Evolutionary conservation across 768 basidiomycete species (phyloP).

Genomic region (Leucocoprinus birnbaumii): DNA sequence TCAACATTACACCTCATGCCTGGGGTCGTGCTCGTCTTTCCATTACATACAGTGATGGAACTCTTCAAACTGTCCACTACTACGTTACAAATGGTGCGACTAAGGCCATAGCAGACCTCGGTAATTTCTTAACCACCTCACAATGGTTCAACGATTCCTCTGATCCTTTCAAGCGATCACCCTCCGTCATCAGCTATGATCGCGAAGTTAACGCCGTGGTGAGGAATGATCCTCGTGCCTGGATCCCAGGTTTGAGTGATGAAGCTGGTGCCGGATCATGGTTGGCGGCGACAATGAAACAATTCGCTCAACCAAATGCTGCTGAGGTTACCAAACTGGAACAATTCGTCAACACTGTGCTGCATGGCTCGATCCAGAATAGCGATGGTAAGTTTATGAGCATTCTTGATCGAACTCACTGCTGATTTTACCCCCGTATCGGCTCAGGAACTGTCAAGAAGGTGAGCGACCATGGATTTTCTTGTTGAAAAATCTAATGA

Average conservation of each 20-base stretch:
- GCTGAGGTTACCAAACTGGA: slow-evolving; percentile 53
- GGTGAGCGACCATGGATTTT: slow-evolving; percentile 22
- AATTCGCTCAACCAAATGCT: slow-evolving; percentile 50
- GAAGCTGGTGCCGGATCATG: slow-evolving; percentile 61
- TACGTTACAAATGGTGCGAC: slow-evolving; percentile 46
- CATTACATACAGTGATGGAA: slow-evolving; percentile 48
- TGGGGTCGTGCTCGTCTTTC: slow-evolving; percentile 51
- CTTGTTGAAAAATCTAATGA: neutral
- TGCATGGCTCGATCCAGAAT: slow-evolving; percentile 52
- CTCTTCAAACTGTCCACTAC: slow-evolving; percentile 51
- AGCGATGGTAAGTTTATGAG: slow-evolving; percentile 31
- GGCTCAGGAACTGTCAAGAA: slow-evolving; percentile 50
- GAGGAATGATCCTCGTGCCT: slow-evolving; percentile 48
- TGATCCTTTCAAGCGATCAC: slow-evolving; percentile 52
- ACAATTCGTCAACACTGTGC: slow-evolving; percentile 40
- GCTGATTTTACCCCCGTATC: neutral
- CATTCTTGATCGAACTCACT: neutral
- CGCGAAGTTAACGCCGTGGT: slow-evolving; percentile 47
- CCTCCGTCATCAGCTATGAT: slow-evolving; percentile 54
- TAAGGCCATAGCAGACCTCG: slow-evolving; percentile 42
- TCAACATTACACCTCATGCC: slow-evolving; percentile 37
- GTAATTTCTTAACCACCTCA: slow-evolving; percentile 49
- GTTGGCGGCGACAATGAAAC: slow-evolving; percentile 55
- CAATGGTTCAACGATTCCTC: slow-evolving; percentile 50
- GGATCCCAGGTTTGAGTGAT: slow-evolving; percentile 60